Evolutionary conservation across 2,329 filamentous ascomycete genomes (phyloP), one percentile per base, ranked within the genome.

Genomic region (Phialophora chinensis): DNA sequence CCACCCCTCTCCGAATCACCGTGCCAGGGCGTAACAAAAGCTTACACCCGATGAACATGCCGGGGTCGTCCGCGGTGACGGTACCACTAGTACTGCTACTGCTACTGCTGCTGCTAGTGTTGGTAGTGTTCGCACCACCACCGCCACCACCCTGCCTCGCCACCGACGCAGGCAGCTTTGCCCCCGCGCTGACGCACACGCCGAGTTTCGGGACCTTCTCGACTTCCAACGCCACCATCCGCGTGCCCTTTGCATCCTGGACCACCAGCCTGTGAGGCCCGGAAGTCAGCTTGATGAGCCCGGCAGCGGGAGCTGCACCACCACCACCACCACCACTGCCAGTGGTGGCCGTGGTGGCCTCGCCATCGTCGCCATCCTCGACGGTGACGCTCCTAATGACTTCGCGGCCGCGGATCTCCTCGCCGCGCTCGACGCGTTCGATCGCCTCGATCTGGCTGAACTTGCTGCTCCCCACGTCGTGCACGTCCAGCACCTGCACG

Each of bases 371-470:
- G 29, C 29, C 6, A 31, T 8, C 31, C 1, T 83, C 84, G 11
- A 83, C 83, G 2, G 83, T 83, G 0, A 88, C 84, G 0, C 95
- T 86, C 2, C 94, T 86, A 20, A 98, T 87, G 33, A 99, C 87
- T 76, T 97, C 91, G 10, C 93, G 81, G 0, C 95, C 95, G 49
- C 81, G 80, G n/a, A 82, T 76, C 2, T 82, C 79, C 66, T 84
- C 81, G 4, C 82, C 78, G 12, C 80, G 79, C 72, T 86, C 84
- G 2, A 85, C 75, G 8, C 83, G 81, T 59, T 82, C 83, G 50
- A 85, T 87, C 38, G 89, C 88, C 77, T 97, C 92, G 35, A 97
- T 86, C 77, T 97, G 92, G 70, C 92, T 90, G 92, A 93, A 96
- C 60, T 90, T 86, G 72, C 90, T 92, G 60, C 86, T 84, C 1